phyloP scores from a whole-genome alignment of 805 yeast genomes.

The Barnettozyma sp. region DNA sequence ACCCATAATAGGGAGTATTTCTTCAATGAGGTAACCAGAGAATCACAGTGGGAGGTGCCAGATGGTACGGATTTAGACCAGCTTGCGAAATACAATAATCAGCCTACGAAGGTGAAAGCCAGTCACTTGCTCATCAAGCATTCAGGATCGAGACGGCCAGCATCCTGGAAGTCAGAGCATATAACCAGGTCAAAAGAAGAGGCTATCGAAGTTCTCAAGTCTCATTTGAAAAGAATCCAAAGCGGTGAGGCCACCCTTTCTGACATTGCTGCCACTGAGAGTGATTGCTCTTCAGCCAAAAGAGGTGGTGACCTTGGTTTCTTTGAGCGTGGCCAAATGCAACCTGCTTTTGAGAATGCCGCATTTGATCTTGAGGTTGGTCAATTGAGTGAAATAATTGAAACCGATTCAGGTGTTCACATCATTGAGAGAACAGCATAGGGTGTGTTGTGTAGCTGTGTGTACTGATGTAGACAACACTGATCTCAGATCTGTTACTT shows the following conservation, averaged over 20 bases:
- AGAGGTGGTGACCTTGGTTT: slow-evolving; percentile 90
- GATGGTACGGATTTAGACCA: slow-evolving; percentile 62
- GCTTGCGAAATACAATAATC: slow-evolving; percentile 50
- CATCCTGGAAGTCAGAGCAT: slow-evolving; percentile 78
- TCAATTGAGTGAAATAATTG: slow-evolving; percentile 75
- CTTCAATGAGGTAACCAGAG: slow-evolving; percentile 59
- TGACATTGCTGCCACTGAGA: slow-evolving; percentile 72
- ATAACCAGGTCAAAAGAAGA: slow-evolving; percentile 81
- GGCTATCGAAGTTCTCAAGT: slow-evolving; percentile 58
- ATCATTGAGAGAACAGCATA: slow-evolving; percentile 70
- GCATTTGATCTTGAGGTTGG: slow-evolving; percentile 78
- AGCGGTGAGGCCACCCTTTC: slow-evolving; percentile 60
- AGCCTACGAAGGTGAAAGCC: slow-evolving; percentile 67
- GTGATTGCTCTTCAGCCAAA: slow-evolving; percentile 82
- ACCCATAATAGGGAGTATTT: slow-evolving; percentile 83
- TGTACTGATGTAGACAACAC: too few species aligned
- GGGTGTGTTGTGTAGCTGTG: background rate
- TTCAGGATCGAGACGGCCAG: slow-evolving; percentile 76
- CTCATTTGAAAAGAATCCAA: slow-evolving; percentile 49
- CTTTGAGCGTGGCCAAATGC: slow-evolving; percentile 91
- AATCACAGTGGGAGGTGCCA: slow-evolving; percentile 90
- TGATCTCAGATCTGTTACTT: too few species aligned
- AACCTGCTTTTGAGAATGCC: slow-evolving; percentile 86
- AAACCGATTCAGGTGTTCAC: slow-evolving; percentile 88
- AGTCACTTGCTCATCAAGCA: slow-evolving; percentile 83